phyloP scores from a whole-genome alignment of 768 basidiomycete species.

The Hygrocybe punicea region DNA sequence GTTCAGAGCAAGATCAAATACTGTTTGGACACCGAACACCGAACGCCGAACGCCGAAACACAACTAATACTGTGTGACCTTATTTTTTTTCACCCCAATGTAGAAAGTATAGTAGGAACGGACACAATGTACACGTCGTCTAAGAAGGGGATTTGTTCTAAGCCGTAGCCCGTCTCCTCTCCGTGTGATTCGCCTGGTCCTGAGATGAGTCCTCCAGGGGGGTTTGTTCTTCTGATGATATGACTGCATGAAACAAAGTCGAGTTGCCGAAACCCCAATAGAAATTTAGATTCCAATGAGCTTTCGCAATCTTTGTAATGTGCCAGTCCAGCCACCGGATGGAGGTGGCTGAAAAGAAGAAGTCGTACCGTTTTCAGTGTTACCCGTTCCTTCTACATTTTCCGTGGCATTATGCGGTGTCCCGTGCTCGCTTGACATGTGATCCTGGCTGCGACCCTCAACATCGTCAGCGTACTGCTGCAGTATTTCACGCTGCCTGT shows the following conservation, averaged over 20 bases:
- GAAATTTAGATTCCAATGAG: conserved; percentile 69
- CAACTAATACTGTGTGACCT: too few species aligned
- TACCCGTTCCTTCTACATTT: not conserved
- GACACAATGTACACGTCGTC: not conserved
- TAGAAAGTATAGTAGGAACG: too few species aligned
- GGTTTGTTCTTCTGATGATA: not conserved
- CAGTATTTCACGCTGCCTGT: conserved; percentile 81
- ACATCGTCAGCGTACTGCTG: conserved; percentile 90
- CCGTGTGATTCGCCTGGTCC: conserved; percentile 12
- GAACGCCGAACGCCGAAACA: too few species aligned
- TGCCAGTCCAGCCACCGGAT: conserved; percentile 64
- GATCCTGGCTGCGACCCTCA: conserved; percentile 54
- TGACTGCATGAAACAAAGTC: conserved; percentile 21
- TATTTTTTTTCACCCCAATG: not conserved
- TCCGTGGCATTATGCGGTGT: not conserved
- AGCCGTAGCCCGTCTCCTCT: conserved; percentile 23
- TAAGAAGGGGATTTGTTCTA: not conserved
- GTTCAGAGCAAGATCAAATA: not conserved
- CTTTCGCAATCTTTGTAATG: conserved; percentile 63
- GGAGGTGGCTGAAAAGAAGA: conserved; percentile 59
- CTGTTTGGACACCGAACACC: too few species aligned
- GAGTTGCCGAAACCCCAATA: conserved; percentile 41
- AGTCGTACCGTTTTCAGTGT: conserved; percentile 70
- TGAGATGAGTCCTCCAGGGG: conserved; percentile 22
- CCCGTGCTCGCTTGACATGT: conserved; percentile 6